phyloP scores from a whole-genome alignment of 2,329 filamentous ascomycete genomes.

The Teratosphaeria pseudoeucalypti region DNA sequence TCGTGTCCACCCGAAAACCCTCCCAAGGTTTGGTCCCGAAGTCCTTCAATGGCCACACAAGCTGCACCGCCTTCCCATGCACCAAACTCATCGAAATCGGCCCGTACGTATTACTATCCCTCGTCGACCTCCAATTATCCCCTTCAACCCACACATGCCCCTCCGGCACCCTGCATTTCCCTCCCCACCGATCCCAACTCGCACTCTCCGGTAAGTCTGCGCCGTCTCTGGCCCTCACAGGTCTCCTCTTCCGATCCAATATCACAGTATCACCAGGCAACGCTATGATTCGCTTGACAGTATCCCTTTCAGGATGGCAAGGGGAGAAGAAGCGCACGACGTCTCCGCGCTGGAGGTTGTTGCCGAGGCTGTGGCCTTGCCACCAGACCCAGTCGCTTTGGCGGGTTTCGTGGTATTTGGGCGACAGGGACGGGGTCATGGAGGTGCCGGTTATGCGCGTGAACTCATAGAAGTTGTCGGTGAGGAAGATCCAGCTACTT shows the following conservation, averaged over 20 bases:
- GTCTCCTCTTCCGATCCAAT: conserved; percentile 38
- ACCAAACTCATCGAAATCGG: conserved; percentile 59
- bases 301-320: conserved; percentile 54
- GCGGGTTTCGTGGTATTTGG: conserved; percentile 30
- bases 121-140: conserved; percentile 61
- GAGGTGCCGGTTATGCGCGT: conserved; percentile 30
- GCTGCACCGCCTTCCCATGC: conserved; percentile 60
- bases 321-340: conserved; percentile 44
- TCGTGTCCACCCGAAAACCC: conserved; percentile 38
- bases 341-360: conserved; percentile 31
- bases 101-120: conserved; percentile 86
- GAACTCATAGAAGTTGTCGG: conserved; percentile 31
- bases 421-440: conserved; percentile 38
- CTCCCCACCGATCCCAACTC: conserved; percentile 17
- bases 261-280: conserved; percentile 68
- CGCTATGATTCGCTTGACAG: conserved; percentile 75
- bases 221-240: conserved; percentile 27
- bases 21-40: conserved; percentile 44
- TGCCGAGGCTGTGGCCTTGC: conserved; percentile 6
- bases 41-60: conserved; percentile 56
- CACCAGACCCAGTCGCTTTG: conserved; percentile 30
- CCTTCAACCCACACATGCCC: conserved; percentile 95
- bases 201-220: conserved; percentile 14
- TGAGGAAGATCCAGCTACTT: conserved; percentile 21
- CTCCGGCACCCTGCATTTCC: conserved; percentile 54